phyloP scores from a whole-genome alignment of 2,329 filamentous ascomycete genomes.

The Colletotrichum sansevieriae region DNA sequence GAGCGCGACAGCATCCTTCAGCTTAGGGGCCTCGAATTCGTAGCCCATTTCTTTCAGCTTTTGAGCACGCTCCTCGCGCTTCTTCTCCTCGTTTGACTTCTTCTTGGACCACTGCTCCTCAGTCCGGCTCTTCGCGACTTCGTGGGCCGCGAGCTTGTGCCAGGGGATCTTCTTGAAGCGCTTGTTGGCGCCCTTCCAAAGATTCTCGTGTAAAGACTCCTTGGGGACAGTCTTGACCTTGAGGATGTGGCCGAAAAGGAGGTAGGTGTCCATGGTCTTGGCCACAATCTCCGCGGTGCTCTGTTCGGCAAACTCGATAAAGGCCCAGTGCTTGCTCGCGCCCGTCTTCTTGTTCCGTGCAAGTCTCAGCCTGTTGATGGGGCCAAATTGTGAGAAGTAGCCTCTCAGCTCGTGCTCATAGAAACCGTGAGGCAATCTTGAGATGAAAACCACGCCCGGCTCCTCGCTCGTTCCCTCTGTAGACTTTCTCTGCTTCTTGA shows the following conservation, averaged over 20 bases:
- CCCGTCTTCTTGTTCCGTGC: slow-evolving; percentile 95
- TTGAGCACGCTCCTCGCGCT: slow-evolving; percentile 75
- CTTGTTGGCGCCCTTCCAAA: slow-evolving; percentile 92
- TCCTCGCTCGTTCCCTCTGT: slow-evolving; percentile 58
- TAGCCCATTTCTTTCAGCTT: slow-evolving; percentile 87
- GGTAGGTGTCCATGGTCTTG: slow-evolving; percentile 97
- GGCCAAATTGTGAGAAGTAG: slow-evolving; percentile 95
- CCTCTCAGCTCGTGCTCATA: slow-evolving; percentile 95
- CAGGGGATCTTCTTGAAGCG: slow-evolving; percentile 83
- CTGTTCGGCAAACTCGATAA: slow-evolving; percentile 89
- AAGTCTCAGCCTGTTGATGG: slow-evolving; percentile 76
- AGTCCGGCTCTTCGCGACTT: slow-evolving; percentile 78
- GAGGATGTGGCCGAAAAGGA: slow-evolving; percentile 93
- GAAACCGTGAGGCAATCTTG: slow-evolving; percentile 92
- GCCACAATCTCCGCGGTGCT: slow-evolving; percentile 87
- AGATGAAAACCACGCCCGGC: slow-evolving; percentile 89
- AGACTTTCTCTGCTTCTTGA: slow-evolving; percentile 57
- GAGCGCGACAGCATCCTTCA: slow-evolving; percentile 70
- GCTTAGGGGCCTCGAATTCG: slow-evolving; percentile 79
- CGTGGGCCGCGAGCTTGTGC: slow-evolving; percentile 85
- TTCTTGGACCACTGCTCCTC: slow-evolving; percentile 84
- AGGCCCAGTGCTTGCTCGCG: slow-evolving; percentile 92
- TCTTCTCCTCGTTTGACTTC: slow-evolving; percentile 79
- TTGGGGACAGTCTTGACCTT: slow-evolving; percentile 85
- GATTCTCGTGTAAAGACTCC: slow-evolving; percentile 81